Conservation (phyloP, 2,329 filamentous ascomycete genomes). For the Fusarium albosuccineum region DNA sequence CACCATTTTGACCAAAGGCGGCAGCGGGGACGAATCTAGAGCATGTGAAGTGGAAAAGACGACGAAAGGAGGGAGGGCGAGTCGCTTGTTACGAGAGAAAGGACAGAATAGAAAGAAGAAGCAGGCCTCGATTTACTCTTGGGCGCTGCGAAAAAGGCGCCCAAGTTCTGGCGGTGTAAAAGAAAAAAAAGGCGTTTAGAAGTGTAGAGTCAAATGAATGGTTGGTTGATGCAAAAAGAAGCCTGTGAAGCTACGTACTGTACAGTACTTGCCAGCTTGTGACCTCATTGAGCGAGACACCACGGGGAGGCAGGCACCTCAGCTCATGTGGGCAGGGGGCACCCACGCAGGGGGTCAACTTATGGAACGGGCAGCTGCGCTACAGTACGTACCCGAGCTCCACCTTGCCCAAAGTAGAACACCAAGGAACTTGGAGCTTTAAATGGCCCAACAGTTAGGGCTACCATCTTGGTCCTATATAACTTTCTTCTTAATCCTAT, state of each 20-base stretch:
- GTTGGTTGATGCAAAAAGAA: no score
- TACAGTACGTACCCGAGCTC: not conserved
- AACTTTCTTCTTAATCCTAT: no score
- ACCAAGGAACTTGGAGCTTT: no score
- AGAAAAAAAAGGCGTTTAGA: not conserved
- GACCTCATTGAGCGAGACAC: slow-evolving; percentile 9
- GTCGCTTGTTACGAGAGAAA: not conserved
- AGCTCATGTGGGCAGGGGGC: slow-evolving; percentile 14
- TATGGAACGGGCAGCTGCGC: not conserved
- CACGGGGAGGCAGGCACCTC: not conserved
- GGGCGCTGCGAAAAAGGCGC: slow-evolving; percentile 5
- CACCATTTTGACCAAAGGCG: slow-evolving; percentile 69
- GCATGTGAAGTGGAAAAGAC: slow-evolving; percentile 23
- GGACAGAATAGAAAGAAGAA: slow-evolving; percentile 2
- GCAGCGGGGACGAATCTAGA: slow-evolving; percentile 15
- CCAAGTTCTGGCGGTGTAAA: slow-evolving; percentile 10
- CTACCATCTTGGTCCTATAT: no score
- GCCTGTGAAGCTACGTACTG: slow-evolving; percentile 13
- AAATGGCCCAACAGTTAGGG: no score
- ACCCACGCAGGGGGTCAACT: not conserved
- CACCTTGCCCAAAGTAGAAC: not conserved
- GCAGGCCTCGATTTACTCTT: not conserved
- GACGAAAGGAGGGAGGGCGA: slow-evolving; percentile 5
- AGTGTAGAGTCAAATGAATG: not conserved
- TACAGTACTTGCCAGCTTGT: not conserved